Conservation (phyloP, 2,329 filamentous ascomycete species). For the Microcera coccophila region DNA sequence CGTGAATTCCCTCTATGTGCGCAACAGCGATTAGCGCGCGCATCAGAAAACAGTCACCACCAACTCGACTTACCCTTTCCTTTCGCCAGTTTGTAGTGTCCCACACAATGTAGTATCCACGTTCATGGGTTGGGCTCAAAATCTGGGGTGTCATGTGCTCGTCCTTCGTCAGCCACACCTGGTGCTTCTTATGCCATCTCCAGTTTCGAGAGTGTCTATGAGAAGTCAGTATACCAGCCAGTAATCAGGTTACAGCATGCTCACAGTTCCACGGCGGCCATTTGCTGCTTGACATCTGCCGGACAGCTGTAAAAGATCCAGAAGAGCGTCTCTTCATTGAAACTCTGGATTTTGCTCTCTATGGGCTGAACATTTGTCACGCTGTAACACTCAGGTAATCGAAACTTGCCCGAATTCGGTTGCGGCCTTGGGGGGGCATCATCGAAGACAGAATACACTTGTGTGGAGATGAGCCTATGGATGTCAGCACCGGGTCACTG, state of each 20-base stretch:
- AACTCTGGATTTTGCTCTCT: slow-evolving; percentile 61
- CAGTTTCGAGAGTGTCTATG: slow-evolving; percentile 60
- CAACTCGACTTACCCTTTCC: slow-evolving; percentile 52
- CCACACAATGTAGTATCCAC: slow-evolving; percentile 65
- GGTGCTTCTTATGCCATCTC: slow-evolving; percentile 65
- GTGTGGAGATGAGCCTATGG: slow-evolving; percentile 51
- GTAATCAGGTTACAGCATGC: slow-evolving; percentile 22
- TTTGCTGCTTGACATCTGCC: slow-evolving; percentile 58
- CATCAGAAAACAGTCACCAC: neutral
- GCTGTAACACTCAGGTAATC: slow-evolving; percentile 62
- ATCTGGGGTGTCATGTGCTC: slow-evolving; percentile 61
- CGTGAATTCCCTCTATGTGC: slow-evolving; percentile 53
- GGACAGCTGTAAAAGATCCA: slow-evolving; percentile 68
- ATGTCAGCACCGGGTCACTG: slow-evolving; percentile 14
- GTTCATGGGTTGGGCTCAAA: slow-evolving; percentile 56
- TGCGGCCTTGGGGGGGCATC: slow-evolving; percentile 56
- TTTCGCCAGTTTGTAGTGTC: slow-evolving; percentile 60
- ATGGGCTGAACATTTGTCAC: slow-evolving; percentile 64
- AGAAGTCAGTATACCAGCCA: slow-evolving; percentile 13
- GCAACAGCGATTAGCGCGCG: slow-evolving; percentile 18
- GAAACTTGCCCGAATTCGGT: slow-evolving; percentile 48
- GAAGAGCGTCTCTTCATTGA: slow-evolving; percentile 66
- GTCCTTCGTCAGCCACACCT: slow-evolving; percentile 65
- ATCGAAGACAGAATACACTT: slow-evolving; percentile 60
- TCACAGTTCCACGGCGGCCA: slow-evolving; percentile 62